Evolutionary conservation across 768 basidiomycete species (phyloP).

Genomic region (Baorangia bicolor): DNA sequence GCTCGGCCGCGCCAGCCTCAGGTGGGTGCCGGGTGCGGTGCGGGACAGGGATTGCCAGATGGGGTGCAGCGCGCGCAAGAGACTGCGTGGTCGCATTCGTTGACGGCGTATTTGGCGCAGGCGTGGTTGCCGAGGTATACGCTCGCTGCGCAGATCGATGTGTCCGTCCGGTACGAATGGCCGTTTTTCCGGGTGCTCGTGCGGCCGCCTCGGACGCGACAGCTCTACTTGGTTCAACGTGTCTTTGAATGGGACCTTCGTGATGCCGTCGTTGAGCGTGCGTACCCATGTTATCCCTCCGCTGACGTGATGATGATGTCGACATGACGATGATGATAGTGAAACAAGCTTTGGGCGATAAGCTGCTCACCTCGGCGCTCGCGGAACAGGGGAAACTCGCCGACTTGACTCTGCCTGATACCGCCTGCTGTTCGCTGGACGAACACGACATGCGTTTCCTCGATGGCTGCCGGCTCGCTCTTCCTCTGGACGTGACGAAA

Average conservation of each 20-base stretch:
- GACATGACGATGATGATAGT: neutral
- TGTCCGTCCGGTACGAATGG: slow-evolving; percentile 3
- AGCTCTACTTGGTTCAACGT: neutral
- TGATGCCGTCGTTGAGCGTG: neutral
- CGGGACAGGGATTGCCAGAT: neutral
- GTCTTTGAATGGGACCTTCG: neutral
- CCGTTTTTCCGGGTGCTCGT: neutral
- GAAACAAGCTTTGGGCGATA: neutral
- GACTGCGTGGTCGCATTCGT: neutral
- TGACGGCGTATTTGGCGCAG: slow-evolving; percentile 4
- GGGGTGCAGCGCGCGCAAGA: neutral
- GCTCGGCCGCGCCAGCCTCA: neutral
- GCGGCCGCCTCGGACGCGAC: slow-evolving; percentile 3
- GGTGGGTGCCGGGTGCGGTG: no score
- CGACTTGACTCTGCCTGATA: slow-evolving; percentile 2
- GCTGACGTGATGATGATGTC: neutral
- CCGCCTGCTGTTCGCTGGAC: neutral
- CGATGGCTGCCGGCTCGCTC: neutral
- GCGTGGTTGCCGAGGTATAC: slow-evolving; percentile 14
- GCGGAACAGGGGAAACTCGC: neutral
- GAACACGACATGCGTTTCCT: neutral
- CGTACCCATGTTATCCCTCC: neutral
- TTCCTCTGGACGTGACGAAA: slow-evolving; percentile 4
- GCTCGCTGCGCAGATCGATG: slow-evolving; percentile 1
- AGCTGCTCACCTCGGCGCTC: neutral